Evolutionary conservation across 352 stramenopile species (phyloP).

Genomic region (Pythium volutum): DNA sequence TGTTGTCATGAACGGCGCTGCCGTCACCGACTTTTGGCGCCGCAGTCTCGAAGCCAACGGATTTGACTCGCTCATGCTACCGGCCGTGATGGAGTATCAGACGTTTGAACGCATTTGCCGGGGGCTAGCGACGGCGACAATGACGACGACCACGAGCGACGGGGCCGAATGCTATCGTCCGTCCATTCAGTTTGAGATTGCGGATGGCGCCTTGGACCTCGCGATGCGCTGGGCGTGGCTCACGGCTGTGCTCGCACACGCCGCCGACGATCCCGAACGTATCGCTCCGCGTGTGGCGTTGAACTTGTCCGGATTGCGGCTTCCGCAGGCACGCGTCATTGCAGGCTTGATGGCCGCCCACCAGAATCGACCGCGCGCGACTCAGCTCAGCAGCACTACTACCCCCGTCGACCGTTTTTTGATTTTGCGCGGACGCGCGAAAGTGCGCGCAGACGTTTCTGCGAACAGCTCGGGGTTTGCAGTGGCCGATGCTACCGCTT

Average conservation of each 20-base stretch:
- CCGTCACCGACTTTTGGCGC: not conserved
- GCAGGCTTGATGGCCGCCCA: not conserved
- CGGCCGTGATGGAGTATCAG: not conserved
- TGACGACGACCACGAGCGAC: no score
- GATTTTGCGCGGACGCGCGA: not conserved
- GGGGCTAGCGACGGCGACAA: not conserved
- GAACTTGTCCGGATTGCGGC: not conserved
- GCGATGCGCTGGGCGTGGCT: not conserved
- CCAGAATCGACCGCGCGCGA: not conserved
- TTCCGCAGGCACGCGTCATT: not conserved
- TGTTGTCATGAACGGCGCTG: not conserved
- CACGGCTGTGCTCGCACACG: not conserved
- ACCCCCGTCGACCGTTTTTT: not conserved
- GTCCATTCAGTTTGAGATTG: not conserved
- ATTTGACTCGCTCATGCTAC: not conserved
- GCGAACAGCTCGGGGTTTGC: not conserved
- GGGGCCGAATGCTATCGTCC: no score
- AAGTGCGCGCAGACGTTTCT: not conserved
- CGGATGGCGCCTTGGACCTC: no score
- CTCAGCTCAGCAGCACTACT: not conserved
- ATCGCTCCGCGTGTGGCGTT: not conserved
- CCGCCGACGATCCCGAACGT: no score
- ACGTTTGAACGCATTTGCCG: not conserved
- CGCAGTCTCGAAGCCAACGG: not conserved
- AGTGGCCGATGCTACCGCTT: not conserved